Evolutionary conservation across 2,329 filamentous ascomycete species (phyloP).

Genomic region (Xylariaceae sp.): DNA sequence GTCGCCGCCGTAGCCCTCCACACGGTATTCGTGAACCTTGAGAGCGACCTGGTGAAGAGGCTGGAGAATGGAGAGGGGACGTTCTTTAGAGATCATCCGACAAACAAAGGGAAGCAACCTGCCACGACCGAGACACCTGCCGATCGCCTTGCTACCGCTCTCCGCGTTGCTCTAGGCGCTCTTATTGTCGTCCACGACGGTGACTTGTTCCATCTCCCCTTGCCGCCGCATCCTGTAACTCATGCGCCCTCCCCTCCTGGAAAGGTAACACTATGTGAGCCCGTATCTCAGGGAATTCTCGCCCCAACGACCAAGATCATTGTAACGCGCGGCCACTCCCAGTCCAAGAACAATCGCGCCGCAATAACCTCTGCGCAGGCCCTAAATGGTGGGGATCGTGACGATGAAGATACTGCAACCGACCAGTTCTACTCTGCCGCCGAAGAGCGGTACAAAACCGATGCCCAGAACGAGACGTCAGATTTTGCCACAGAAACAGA

Average conservation of each 20-base stretch:
- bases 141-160: conserved; percentile 60
- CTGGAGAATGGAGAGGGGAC: conserved; percentile 80
- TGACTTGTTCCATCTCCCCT: conserved; percentile 73
- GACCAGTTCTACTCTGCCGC: conserved; percentile 92
- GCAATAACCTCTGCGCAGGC: conserved; percentile 48
- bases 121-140: conserved; percentile 40
- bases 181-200: conserved; percentile 79
- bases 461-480: conserved; percentile 57
- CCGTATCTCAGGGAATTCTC: conserved; percentile 83
- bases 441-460: conserved; percentile 68
- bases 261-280: conserved; percentile 89
- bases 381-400: conserved; percentile 59
- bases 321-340: conserved; percentile 62
- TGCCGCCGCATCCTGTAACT: conserved; percentile 82
- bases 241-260: conserved; percentile 81
- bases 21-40: conserved; percentile 81
- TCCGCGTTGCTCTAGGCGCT: conserved; percentile 71
- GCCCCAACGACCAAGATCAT: conserved; percentile 79
- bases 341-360: conserved; percentile 51
- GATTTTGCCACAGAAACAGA: conserved; percentile 60
- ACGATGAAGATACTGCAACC: conserved; percentile 79
- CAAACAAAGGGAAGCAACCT: conserved; percentile 31
- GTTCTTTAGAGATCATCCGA: conserved; percentile 67
- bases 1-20: conserved; percentile 78
- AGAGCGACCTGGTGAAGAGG: conserved; percentile 74